Percentiles rank a stretch among this genome's conserved stretches.
These are phyloP conservation scores for Populus ilicifolia DNA, from an alignment of 345 rosid genomes.

Conservation along the genomic window DNA sequence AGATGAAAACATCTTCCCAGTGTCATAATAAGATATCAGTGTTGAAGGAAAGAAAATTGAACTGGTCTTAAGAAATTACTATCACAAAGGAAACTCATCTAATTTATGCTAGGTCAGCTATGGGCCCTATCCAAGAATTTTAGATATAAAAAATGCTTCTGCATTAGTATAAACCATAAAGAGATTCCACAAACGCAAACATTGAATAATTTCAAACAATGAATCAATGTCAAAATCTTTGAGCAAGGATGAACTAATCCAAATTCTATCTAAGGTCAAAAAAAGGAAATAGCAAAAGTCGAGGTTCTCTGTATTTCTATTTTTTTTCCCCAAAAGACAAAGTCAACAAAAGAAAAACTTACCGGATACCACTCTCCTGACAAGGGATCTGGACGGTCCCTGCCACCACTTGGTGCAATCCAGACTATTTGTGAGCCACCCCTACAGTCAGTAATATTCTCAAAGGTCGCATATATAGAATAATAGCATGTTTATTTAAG, in stretches of 20 bases:
- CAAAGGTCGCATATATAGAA: constrained; percentile 3
- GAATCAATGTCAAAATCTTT: background rate
- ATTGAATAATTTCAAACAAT: background rate
- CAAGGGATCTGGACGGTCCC: constrained; percentile 86
- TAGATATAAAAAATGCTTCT: background rate
- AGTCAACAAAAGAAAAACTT: constrained; percentile 25
- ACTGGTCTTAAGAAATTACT: background rate
- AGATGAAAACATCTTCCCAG: background rate
- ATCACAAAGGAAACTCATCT: background rate
- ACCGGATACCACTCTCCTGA: constrained; percentile 87
- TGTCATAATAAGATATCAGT: background rate
- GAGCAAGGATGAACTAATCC: background rate
- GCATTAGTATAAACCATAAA: background rate
- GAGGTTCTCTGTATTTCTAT: too few species aligned
- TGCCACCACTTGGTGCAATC: constrained; percentile 99
- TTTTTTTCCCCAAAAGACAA: background rate
- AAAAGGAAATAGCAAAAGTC: background rate
- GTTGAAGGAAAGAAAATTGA: background rate
- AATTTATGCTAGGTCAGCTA: background rate
- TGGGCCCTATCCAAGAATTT: background rate
- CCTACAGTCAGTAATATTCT: constrained; percentile 38
- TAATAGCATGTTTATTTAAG: background rate
- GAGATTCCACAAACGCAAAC: background rate
- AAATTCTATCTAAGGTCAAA: background rate
- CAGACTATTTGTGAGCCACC: constrained; percentile 79